A percentile compares a stretch with the other conserved stretches of the same genome.
These are phyloP conservation scores for Clavaria fumosa DNA, from an alignment of 768 basidiomycete genomes.

Conservation along the genomic window DNA sequence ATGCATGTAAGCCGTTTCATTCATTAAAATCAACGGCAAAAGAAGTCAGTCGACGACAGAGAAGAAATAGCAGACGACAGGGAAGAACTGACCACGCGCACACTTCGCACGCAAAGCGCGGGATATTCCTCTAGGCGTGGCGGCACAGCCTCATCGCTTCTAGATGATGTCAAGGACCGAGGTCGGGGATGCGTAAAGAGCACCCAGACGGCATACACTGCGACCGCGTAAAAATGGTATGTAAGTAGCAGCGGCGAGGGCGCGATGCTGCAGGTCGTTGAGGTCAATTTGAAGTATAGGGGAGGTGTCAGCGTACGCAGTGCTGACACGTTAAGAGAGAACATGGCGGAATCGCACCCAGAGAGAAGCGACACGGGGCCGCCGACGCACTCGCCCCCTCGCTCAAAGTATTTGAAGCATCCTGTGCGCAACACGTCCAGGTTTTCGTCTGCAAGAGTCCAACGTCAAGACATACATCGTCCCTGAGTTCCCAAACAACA, in stretches of 20 bases:
- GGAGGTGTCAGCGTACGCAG: slow-evolving; percentile 6
- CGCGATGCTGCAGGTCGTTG: no score
- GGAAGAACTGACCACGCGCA: slow-evolving; percentile 50
- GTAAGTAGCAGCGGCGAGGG: slow-evolving; percentile 71
- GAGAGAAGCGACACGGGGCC: slow-evolving; percentile 86
- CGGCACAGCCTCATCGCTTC: slow-evolving; percentile 23
- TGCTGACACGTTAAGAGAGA: neutral
- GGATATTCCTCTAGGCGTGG: slow-evolving; percentile 57
- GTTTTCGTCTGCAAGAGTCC: slow-evolving; percentile 33
- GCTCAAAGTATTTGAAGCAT: slow-evolving; percentile 96
- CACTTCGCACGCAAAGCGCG: slow-evolving; percentile 36
- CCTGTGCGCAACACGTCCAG: slow-evolving; percentile 58
- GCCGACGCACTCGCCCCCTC: slow-evolving; percentile 74
- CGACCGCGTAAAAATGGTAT: slow-evolving; percentile 90
- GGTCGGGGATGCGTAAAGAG: slow-evolving; percentile 49
- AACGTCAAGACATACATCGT: neutral
- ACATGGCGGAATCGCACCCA: slow-evolving; percentile 37
- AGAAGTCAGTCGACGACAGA: slow-evolving; percentile 1
- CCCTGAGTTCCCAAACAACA: no score
- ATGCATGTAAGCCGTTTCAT: slow-evolving; percentile 3
- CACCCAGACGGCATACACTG: slow-evolving; percentile 86
- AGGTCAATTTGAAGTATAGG: no score
- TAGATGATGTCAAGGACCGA: slow-evolving; percentile 11
- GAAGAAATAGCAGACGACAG: slow-evolving; percentile 4
- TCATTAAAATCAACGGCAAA: neutral